Evolutionary conservation across 208 protist species (phyloP), one percentile per base, ranked within the genome.

Genomic region (Wallacemonas sp.): DNA sequence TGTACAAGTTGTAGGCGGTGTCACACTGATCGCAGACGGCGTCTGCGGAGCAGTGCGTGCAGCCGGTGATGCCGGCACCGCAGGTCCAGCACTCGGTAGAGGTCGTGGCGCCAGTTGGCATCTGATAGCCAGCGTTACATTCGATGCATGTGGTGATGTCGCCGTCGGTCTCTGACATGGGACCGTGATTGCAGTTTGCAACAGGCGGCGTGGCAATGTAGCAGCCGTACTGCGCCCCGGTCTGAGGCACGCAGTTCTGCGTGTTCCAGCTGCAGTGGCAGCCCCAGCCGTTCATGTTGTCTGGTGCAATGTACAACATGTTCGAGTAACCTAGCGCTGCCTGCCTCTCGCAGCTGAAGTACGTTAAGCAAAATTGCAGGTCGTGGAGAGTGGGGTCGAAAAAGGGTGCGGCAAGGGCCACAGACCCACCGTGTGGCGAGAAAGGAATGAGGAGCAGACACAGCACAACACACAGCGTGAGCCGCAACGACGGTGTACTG

Each of bases 61-160:
- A 61, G 17, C 67, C 66, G 36, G 62, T 27, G 11, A 66, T 27
- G 44, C 26, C 81, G 43, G 54, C 68, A 63, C 70, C 76, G 52
- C 69, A 58, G 4, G 52, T 8, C 52, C 52, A 58, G 32, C 52
- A 58, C 14, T 0, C 12, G 3, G 3, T 19, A 2, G 52, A 34
- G 29, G 4, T 4, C 16, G 24, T 12, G 3, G 26, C 14, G 14
- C 52, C 52, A 3, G 52, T 58, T 17, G 52, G 52, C 30, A 58
- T 14, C 32, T 58, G 52, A 21, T 58, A 58, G 16, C 52, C 52
- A 33, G 9, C 4, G 6, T 5, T 30, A 38, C 52, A 58, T n/a
- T 16, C 8, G 11, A 24, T 39, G 23, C 52, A 58, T 5, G 6
- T 58, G 14, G 26, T 0, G 32, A 58, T 58, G 17, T 58, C 30